Conservation (phyloP, 148 eudicot genomes). For the Cornus controversa region DNA sequence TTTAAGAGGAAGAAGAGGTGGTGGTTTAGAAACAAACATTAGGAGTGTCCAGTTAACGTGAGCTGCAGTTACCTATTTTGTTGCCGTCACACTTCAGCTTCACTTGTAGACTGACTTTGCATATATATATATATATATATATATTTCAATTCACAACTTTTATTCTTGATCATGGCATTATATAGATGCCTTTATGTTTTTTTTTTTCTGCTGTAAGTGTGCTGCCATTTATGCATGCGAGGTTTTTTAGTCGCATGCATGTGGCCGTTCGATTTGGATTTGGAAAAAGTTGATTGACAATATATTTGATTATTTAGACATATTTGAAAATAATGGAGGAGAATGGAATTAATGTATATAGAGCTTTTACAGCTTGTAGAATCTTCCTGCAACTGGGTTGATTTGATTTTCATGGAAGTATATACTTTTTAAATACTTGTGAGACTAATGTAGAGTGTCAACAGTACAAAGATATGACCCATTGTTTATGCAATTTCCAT, state of each 20-base stretch:
- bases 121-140: neutral
- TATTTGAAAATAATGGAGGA: constrained; percentile 13
- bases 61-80: neutral
- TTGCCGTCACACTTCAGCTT: neutral
- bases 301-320: neutral
- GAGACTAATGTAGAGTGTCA: too few species aligned
- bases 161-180: neutral
- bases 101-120: constrained; percentile 1
- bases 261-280: neutral
- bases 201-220: neutral
- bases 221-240: constrained; percentile 3
- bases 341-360: neutral
- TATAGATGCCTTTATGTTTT: neutral
- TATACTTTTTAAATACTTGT: too few species aligned
- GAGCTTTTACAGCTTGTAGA: neutral
- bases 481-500: too few species aligned
- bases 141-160: neutral
- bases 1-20: constrained; percentile 68
- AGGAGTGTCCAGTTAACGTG: constrained; percentile 4
- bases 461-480: too few species aligned
- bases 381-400: too few species aligned
- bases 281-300: neutral
- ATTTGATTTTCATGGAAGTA: too few species aligned
- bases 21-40: constrained; percentile 70
- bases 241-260: constrained; percentile 10